phyloP scores from a whole-genome alignment of 208 protist genomes.

The Wallacemonas sp. region DNA sequence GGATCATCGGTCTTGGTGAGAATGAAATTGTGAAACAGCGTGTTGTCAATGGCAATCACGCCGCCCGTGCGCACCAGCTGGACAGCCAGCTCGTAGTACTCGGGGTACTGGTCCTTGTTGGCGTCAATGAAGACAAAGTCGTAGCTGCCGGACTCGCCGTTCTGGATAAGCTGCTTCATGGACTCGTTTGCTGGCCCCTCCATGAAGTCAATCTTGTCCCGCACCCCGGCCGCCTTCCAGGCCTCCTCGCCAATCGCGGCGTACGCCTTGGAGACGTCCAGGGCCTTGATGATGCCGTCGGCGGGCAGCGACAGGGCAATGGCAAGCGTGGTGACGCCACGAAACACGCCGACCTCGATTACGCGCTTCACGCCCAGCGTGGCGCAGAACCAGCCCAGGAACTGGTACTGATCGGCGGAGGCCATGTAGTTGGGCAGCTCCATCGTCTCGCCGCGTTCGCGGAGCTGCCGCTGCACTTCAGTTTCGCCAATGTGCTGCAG shows the following conservation, averaged over 20 bases:
- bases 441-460: constrained; percentile 18
- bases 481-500: constrained; percentile 33
- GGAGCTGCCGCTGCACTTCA: constrained; percentile 21
- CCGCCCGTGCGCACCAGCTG: constrained; percentile 45
- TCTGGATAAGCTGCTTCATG: constrained; percentile 34
- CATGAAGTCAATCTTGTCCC: constrained; percentile 58
- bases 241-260: constrained; percentile 35
- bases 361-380: constrained; percentile 33
- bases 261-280: constrained; percentile 54
- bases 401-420: constrained; percentile 37
- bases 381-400: constrained; percentile 38
- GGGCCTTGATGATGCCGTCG: constrained; percentile 36
- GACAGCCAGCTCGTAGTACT: constrained; percentile 60
- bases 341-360: constrained; percentile 63
- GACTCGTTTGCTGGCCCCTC: constrained; percentile 37
- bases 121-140: constrained; percentile 79
- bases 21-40: constrained; percentile 39
- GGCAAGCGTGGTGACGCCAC: constrained; percentile 49
- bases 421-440: constrained; percentile 32
- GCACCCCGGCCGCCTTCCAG: constrained; percentile 46
- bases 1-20: constrained; percentile 5
- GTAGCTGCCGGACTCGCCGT: constrained; percentile 46
- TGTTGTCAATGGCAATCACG: constrained; percentile 66
- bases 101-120: constrained; percentile 60
- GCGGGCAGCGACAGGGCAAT: constrained; percentile 41